Evolutionary conservation across 345 rosid species (phyloP).

Genomic region (sweet orange (Citrus sinensis)): DVS_A1.0 CM039169.1:33401001-33401500

Average conservation of each 20-base stretch:
- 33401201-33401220: not conserved
- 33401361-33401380: not conserved
- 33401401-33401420: not conserved
- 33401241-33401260: not conserved
- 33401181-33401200: not conserved
- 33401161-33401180: not conserved
- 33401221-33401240: not conserved
- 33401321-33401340: not conserved
- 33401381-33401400: not conserved
- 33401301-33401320: not conserved
- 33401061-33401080: not conserved
- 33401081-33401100: not conserved
- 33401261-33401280: not conserved
- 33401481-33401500: constrained; percentile 13
- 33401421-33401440: not conserved
- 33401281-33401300: not conserved
- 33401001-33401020: not conserved
- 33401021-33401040: not conserved
- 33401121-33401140: not conserved
- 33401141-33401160: not conserved
- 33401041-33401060: not conserved
- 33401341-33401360: too few species aligned
- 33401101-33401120: not conserved
- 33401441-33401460: not conserved
- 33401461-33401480: constrained; percentile 10